Evolutionary conservation across 352 stramenopile species (phyloP).

Genomic region (Globisporangium barbulae): DNA sequence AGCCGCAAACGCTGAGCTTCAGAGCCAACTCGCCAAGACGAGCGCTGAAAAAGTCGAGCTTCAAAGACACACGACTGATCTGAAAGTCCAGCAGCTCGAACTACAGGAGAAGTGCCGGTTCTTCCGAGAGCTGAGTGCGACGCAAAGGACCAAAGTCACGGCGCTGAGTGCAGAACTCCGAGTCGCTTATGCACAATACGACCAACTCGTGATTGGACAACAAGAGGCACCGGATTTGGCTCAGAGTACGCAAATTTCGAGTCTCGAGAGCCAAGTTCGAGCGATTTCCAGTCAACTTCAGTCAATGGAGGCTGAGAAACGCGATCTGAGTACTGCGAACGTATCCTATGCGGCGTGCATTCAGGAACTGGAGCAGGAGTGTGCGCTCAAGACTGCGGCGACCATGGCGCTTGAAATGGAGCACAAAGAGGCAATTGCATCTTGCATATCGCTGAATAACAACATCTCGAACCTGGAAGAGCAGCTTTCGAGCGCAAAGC

Average conservation of each 20-base stretch:
- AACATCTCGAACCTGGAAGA: constrained; percentile 5
- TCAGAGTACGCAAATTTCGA: not conserved
- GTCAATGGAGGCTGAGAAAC: not conserved
- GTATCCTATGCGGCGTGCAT: not conserved
- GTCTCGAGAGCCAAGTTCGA: not conserved
- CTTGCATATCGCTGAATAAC: not conserved
- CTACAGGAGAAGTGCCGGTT: constrained; percentile 4
- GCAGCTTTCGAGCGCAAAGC: not conserved
- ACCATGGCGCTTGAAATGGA: not conserved
- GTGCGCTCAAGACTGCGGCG: not conserved
- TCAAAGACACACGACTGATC: not conserved
- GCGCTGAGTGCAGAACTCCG: not conserved
- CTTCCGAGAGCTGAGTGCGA: not conserved
- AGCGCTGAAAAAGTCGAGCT: not conserved
- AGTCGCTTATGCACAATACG: constrained; percentile 3
- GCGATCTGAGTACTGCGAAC: not conserved
- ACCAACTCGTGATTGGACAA: not conserved
- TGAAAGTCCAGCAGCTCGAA: not conserved
- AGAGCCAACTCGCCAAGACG: not conserved
- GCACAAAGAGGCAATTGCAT: not conserved
- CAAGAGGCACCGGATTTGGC: not conserved
- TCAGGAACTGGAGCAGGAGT: not conserved
- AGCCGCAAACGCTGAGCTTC: not conserved
- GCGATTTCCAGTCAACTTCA: not conserved
- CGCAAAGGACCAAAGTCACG: constrained; percentile 1